Conservation (phyloP, 257 asterid genomes). For the Ophiorrhiza pumila region DNA sequence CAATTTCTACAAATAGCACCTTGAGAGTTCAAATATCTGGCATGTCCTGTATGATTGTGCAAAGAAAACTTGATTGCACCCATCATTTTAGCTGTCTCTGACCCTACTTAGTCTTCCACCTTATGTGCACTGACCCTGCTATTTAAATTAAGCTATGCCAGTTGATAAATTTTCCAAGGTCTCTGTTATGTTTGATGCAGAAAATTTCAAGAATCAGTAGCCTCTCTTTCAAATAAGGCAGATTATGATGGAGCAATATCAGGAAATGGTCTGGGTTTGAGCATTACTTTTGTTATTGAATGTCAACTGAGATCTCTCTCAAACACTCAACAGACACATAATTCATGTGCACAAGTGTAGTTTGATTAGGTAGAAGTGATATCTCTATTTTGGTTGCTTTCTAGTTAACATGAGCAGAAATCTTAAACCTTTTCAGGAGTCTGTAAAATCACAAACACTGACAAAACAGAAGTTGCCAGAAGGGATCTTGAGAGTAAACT, state of each 20-base stretch:
- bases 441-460: constrained; percentile 20
- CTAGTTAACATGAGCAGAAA: not conserved
- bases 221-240: constrained; percentile 28
- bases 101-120: not conserved
- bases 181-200: constrained; percentile 37
- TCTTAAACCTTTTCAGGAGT: constrained; percentile 28
- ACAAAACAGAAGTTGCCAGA: constrained; percentile 32
- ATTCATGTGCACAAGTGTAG: not conserved
- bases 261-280: constrained; percentile 35
- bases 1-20: not conserved
- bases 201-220: constrained; percentile 49
- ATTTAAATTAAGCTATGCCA: not conserved
- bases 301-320: not conserved
- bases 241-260: constrained; percentile 31
- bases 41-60: not conserved
- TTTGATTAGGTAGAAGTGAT: not conserved
- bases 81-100: not conserved
- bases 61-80: not conserved
- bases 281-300: constrained; percentile 11
- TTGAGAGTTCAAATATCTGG: not conserved
- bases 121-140: not conserved
- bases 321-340: not conserved
- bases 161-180: not conserved
- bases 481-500: constrained; percentile 41
- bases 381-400: constrained; percentile 7